Evolutionary conservation across 345 rosid genomes (phyloP), one percentile per base, ranked within the genome.

Genomic region (Boechera stricta): DNA sequence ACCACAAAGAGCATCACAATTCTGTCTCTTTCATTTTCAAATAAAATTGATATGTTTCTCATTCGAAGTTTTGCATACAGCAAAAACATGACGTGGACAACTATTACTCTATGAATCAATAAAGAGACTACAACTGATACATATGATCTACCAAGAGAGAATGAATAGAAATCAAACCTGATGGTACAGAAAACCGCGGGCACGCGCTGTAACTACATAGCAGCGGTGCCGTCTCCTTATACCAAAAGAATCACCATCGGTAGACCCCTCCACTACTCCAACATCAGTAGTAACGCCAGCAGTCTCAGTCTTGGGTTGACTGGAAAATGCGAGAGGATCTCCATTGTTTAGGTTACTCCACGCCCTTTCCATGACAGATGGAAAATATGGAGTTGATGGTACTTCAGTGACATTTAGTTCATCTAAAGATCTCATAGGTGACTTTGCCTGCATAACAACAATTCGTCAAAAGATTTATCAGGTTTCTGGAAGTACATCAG

Each of bases 111-210:
- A 10, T 28, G 36, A 16, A 74, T 65, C 66, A 35, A 16, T 47
- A 55, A 69, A 53, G 21, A 61, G 51, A 53, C 64, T 6, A 52
- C 24, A 69, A 2, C 10, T 52, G 35, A 41, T 54, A 62, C 32
- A 33, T 13, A 28, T 44, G 28, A 56, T 29, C 48, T 29, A 66
- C 68, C 18, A 49, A 58, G 45, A 56, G 54, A 31, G 21, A 29
- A 31, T 54, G 42, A 12, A 69, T 67, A 38, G 4, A 28, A 12
- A 57, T 45, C 38, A 58, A 74, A 94, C 97, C 97, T 94, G 97
- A 84, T 92, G 98, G 75, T 92, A 94, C 57, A 92, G 97, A 85
- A 94, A 92, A 64, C 89, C 79, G 10, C 96, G 91, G 45, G 89
- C 78, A 62, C 97, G 89, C 28, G 96, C 91, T 71, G 87, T 92